Percentiles rank a stretch among this genome's conserved stretches.
phyloP scores from a whole-genome alignment of 192 early-diverging fungal genomes.

The Piromyces sp. region DNA sequence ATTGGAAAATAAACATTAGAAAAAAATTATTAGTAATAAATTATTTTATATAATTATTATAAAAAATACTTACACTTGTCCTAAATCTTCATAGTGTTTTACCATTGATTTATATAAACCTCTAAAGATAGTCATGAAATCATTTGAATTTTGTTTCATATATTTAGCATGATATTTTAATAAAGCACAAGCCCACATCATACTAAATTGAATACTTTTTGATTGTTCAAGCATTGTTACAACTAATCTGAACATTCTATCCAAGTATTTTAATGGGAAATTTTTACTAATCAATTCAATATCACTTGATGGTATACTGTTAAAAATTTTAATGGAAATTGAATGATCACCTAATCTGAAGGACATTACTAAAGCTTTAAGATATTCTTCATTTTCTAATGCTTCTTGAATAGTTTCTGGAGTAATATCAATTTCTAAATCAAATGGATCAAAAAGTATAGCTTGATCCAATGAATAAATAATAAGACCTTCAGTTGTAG shows the following conservation, averaged over 20 bases:
- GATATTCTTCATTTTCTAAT: slow-evolving; percentile 54
- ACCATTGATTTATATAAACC: slow-evolving; percentile 50
- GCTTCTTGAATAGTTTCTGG: slow-evolving; percentile 65
- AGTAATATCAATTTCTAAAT: slow-evolving; percentile 91
- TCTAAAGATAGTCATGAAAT: slow-evolving; percentile 34
- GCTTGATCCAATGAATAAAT: slow-evolving; percentile 90
- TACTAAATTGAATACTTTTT: slow-evolving; percentile 71
- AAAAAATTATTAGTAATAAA: no score
- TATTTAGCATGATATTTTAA: slow-evolving; percentile 51
- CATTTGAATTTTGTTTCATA: slow-evolving; percentile 20
- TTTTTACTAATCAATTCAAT: slow-evolving; percentile 59
- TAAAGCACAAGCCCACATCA: slow-evolving; percentile 63
- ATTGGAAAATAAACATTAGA: no score
- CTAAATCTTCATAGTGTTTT: slow-evolving; percentile 22
- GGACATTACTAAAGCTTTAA: slow-evolving; percentile 76
- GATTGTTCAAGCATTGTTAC: slow-evolving; percentile 57
- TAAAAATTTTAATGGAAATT: slow-evolving; percentile 61
- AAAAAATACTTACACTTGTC: slow-evolving; percentile 25
- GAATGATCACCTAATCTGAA: slow-evolving; percentile 79
- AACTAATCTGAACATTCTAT: slow-evolving; percentile 67
- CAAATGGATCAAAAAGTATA: slow-evolving; percentile 91
- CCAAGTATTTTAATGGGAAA: slow-evolving; percentile 73
- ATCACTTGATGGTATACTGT: slow-evolving; percentile 57
- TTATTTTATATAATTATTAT: no score
- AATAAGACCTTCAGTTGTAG: slow-evolving; percentile 85